Evolutionary conservation across 148 eudicot species (phyloP), one percentile per base, ranked within the genome.

Genomic region (Persicaria maculosa): DNA sequence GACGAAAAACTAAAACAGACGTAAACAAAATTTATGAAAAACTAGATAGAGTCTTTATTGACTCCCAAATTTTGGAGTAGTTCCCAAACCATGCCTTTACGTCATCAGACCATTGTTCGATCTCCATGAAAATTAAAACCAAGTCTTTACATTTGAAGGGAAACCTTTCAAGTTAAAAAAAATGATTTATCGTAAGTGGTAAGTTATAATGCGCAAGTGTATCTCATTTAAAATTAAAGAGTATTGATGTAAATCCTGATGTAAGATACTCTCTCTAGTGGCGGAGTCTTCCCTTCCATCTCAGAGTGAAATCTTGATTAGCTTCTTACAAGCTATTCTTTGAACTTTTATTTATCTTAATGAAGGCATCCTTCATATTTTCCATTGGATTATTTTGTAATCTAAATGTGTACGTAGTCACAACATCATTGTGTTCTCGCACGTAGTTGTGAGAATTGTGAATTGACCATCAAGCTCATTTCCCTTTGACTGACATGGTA

Each of bases 381-480:
- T 8, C 36, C 9, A n/a, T 64, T 14, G 46, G 69, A 64, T 36
- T 64, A 64, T 12, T 58, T 22, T 58, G 64, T 58, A 22, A 10
- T 31, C 14, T 4, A 36, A 7, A 36, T 64, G 14, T 40, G n/a
- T n/a, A n/a, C n/a, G n/a, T 36, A 64, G n/a, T 11, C 15, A 44
- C 69, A 64, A 64, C 4, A 64, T 44, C 69, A 64, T 64, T 36
- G 46, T 44, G 45, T 64, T 62, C 46, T 64, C n/a, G n/a, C n/a
- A n/a, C 36, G 45, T 40, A 40, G 3, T 36, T 64, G 45, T 36
- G 69, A 64, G 44, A 61, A 61, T 12, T n/a, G n/a, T n/a, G n/a
- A n/a, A n/a, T n/a, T 61, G 67, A 7, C 44, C 6, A 31, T 25
- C 67, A 61, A 70, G 73, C 53, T 47, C 53, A 46, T 47, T 70